These are phyloP conservation scores for Neurospora sp. DNA, from an alignment of 495 filamentous ascomycete species.

Conservation along the genomic window DNA sequence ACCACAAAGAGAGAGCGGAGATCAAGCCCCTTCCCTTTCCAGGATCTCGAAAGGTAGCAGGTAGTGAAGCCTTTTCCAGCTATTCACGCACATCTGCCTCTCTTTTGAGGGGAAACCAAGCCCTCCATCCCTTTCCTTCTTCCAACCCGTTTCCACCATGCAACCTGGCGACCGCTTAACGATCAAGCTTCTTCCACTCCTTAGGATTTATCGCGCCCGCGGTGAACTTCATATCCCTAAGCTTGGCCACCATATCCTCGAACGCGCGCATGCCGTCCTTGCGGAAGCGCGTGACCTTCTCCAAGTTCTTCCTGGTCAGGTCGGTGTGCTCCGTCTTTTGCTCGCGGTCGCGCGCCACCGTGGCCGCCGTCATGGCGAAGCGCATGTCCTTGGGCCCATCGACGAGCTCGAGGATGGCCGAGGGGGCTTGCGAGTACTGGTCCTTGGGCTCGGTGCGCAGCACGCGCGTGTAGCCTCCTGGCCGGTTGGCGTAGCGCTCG, in stretches of 20 bases:
- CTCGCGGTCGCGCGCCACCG: constrained; percentile 53
- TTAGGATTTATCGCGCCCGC: not conserved
- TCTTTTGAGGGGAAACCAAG: not conserved
- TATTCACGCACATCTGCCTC: not conserved
- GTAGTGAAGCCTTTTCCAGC: not conserved
- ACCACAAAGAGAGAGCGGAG: not conserved
- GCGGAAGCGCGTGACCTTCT: constrained; percentile 77
- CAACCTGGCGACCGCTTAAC: not conserved
- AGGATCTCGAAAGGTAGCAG: not conserved
- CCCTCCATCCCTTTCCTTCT: not conserved
- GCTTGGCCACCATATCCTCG: constrained; percentile 58
- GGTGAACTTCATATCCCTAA: constrained; percentile 30
- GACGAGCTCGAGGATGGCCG: constrained; percentile 90
- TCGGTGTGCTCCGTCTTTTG: constrained; percentile 47
- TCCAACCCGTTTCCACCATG: not conserved
- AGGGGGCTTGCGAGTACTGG: constrained; percentile 67
- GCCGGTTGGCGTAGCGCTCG: constrained; percentile 66
- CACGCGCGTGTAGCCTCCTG: constrained; percentile 91
- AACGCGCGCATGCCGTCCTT: constrained; percentile 54
- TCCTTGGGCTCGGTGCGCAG: constrained; percentile 76
- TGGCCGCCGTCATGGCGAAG: constrained; percentile 81
- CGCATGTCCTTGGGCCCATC: constrained; percentile 93
- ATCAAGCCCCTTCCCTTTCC: not conserved
- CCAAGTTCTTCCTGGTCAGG: constrained; percentile 65
- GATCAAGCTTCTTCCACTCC: not conserved